Conservation (phyloP, 75 land plant species). For the Picea sitchensis region DNA sequence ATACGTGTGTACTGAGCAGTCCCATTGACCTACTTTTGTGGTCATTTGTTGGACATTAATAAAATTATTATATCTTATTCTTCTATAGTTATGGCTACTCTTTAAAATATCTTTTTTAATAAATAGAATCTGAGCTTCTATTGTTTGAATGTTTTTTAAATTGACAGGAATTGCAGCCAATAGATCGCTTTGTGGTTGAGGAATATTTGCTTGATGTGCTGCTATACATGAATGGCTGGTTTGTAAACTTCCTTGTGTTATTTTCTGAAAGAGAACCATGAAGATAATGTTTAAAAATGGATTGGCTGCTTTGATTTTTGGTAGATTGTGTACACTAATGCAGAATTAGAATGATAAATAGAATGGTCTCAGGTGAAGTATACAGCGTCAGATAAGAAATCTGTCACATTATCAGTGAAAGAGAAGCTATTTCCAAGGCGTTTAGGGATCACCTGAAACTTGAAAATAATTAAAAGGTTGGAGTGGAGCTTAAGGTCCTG, state of each 20-base stretch:
- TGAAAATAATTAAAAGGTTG: too few relatives aligned
- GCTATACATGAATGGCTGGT: conserved; percentile 95
- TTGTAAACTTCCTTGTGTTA: conserved; percentile 13
- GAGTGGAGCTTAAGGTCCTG: too few relatives aligned
- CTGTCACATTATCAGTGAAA: too few relatives aligned
- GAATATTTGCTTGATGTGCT: conserved; percentile 96
- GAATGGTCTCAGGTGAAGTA: neutral
- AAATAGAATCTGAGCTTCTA: neutral
- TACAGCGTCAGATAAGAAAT: too few relatives aligned
- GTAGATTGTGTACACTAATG: too few relatives aligned
- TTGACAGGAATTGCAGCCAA: conserved; percentile 73
- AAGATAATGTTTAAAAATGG: neutral
- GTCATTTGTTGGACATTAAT: too few relatives aligned
- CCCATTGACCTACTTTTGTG: too few relatives aligned
- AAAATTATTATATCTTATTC: neutral
- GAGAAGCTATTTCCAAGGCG: too few relatives aligned
- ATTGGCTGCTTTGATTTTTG: neutral
- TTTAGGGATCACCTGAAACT: too few relatives aligned
- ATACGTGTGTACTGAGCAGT: too few relatives aligned
- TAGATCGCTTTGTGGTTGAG: conserved; percentile 94
- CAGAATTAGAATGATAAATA: neutral
- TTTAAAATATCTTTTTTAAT: neutral
- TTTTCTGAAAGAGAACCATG: neutral
- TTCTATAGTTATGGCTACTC: neutral
- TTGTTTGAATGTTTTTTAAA: neutral